Evolutionary conservation across 495 filamentous ascomycete species (phyloP).

Genomic region (Penicillium roqueforti): DNA sequence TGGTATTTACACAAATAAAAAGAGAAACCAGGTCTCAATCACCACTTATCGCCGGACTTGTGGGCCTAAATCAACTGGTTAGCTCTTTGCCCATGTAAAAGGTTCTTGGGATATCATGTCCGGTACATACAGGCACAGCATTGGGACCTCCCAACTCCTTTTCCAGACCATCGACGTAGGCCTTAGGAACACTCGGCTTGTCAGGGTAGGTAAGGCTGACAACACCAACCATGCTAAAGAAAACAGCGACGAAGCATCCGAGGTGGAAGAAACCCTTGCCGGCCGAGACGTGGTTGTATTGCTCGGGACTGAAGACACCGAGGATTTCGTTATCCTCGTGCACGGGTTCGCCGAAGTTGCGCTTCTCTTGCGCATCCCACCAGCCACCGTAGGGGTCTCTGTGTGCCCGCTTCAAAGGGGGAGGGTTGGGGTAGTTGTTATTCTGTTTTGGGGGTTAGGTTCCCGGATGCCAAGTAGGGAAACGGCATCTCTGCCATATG

Average conservation of each 20-base stretch:
- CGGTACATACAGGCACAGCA: constrained; percentile 38
- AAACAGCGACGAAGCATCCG: constrained; percentile 65
- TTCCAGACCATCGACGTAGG: constrained; percentile 79
- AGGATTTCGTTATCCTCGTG: constrained; percentile 97
- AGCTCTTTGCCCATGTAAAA: background rate
- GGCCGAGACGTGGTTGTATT: constrained; percentile 79
- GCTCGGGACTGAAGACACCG: constrained; percentile 82
- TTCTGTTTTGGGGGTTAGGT: constrained; percentile 56
- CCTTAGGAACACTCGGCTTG: constrained; percentile 68
- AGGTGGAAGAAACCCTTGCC: constrained; percentile 69
- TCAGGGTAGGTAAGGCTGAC: constrained; percentile 81
- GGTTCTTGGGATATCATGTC: background rate
- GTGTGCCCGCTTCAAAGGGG: constrained; percentile 72
- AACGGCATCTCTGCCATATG: constrained; percentile 4
- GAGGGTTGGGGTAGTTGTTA: constrained; percentile 88
- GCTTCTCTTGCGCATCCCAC: constrained; percentile 97
- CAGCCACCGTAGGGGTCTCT: constrained; percentile 91
- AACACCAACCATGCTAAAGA: constrained; percentile 66
- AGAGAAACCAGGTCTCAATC: constrained; percentile 20
- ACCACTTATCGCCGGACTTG: constrained; percentile 42
- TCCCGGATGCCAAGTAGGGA: background rate
- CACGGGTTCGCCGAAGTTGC: constrained; percentile 91
- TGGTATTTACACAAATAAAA: constrained; percentile 43
- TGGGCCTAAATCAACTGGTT: constrained; percentile 32
- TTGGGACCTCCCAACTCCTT: constrained; percentile 74